Conservation (phyloP, 2,329 filamentous ascomycete species). For the Colletotrichum filicis region DNA sequence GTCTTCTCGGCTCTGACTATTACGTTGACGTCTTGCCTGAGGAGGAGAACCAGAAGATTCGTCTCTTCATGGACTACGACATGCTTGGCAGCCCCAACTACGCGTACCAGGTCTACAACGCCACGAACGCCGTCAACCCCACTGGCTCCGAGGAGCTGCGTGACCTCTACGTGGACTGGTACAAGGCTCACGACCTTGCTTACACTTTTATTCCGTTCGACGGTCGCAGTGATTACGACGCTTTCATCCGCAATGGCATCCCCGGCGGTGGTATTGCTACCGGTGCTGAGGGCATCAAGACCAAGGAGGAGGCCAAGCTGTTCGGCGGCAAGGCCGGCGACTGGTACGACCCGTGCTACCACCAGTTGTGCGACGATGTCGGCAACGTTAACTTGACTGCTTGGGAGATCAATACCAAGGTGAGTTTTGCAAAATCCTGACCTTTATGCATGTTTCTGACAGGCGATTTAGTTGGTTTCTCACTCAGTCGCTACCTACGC, state of each 20-base stretch:
- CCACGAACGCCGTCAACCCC: constrained; percentile 77
- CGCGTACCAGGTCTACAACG: constrained; percentile 76
- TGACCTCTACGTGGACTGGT: constrained; percentile 76
- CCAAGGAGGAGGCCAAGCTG: constrained; percentile 68
- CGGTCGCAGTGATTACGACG: constrained; percentile 83
- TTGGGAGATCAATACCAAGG: constrained; percentile 71
- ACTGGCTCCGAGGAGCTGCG: constrained; percentile 76
- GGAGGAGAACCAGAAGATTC: constrained; percentile 71
- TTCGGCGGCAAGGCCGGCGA: constrained; percentile 78
- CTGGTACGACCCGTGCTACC: constrained; percentile 70
- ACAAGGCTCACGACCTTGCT: constrained; percentile 68
- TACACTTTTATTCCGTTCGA: constrained; percentile 81
- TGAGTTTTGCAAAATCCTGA: constrained; percentile 41
- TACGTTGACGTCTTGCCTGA: constrained; percentile 66
- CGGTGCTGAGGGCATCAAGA: constrained; percentile 82
- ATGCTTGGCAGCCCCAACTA: constrained; percentile 76
- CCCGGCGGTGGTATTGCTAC: constrained; percentile 82
- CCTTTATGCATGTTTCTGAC: constrained; percentile 33
- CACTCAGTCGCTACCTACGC: constrained; percentile 80
- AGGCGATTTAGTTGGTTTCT: constrained; percentile 66
- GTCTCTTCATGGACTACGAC: constrained; percentile 77
- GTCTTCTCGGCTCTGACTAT: constrained; percentile 71
- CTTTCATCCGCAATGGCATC: constrained; percentile 79
- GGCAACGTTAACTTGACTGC: constrained; percentile 68
- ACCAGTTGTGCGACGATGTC: constrained; percentile 70